Evolutionary conservation across 805 yeast genomes (phyloP).

Genomic region (Pichia paraexigua): DNA sequence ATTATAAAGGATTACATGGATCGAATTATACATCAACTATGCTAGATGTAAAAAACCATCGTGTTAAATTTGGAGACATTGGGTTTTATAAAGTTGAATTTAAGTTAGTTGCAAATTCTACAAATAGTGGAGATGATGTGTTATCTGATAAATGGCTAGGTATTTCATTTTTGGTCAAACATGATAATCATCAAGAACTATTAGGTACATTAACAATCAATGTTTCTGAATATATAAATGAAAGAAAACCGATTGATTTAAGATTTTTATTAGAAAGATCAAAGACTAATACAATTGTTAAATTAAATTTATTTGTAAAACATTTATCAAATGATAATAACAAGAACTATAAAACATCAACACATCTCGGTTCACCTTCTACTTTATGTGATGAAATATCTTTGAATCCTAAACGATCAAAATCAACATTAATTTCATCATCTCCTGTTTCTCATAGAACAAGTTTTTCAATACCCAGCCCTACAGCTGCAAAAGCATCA

Average conservation of each 20-base stretch:
- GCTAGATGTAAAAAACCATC: slow-evolving; percentile 39
- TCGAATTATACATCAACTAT: slow-evolving; percentile 24
- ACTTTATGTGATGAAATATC: neutral
- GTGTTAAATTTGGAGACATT: slow-evolving; percentile 36
- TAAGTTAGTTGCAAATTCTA: slow-evolving; percentile 33
- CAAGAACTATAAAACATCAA: neutral
- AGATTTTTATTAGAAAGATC: slow-evolving; percentile 69
- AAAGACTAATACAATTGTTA: slow-evolving; percentile 74
- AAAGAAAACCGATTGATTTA: slow-evolving; percentile 42
- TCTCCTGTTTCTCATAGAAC: neutral
- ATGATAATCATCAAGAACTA: slow-evolving; percentile 32
- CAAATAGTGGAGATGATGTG: slow-evolving; percentile 23
- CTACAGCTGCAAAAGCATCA: neutral
- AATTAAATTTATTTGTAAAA: slow-evolving; percentile 37
- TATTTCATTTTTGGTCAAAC: slow-evolving; percentile 31
- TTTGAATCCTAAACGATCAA: neutral
- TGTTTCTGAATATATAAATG: slow-evolving; percentile 61
- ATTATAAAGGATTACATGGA: slow-evolving; percentile 13
- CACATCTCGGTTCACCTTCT: neutral
- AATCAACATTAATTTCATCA: neutral
- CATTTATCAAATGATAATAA: slow-evolving; percentile 5
- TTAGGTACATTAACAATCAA: slow-evolving; percentile 66
- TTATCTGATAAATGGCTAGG: slow-evolving; percentile 37
- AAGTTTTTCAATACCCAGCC: neutral
- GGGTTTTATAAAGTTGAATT: slow-evolving; percentile 25